These are phyloP conservation scores for Calonectria pauciramosa DNA, from an alignment of 2,329 filamentous ascomycete species.

Conservation along the genomic window DNA sequence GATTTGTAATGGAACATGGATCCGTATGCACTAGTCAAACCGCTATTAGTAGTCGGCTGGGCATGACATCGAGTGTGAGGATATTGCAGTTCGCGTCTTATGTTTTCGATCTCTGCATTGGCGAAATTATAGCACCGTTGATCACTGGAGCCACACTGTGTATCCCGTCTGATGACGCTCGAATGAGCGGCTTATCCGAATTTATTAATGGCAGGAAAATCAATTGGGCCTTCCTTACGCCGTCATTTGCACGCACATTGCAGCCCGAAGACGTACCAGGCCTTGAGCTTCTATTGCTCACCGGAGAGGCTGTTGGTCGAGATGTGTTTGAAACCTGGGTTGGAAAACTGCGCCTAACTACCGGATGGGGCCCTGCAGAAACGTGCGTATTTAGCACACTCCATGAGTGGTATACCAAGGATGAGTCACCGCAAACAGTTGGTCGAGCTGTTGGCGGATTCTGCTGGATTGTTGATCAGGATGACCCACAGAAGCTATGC, in stretches of 20 bases:
- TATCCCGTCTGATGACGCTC: background rate
- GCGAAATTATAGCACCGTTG: background rate
- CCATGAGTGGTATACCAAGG: conserved; percentile 1
- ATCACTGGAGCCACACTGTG: background rate
- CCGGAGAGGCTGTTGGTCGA: background rate
- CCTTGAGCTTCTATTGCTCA: background rate
- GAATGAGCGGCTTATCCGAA: background rate
- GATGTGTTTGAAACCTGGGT: conserved; percentile 6
- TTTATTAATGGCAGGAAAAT: background rate
- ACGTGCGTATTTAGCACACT: conserved; percentile 1
- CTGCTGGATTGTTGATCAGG: conserved; percentile 6
- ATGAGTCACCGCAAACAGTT: background rate
- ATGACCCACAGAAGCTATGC: background rate
- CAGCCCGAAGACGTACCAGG: background rate
- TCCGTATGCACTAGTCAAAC: conserved; percentile 15
- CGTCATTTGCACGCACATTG: background rate
- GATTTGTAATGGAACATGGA: conserved; percentile 31
- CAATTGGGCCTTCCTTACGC: conserved; percentile 10
- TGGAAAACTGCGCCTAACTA: background rate
- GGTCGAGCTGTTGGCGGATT: background rate
- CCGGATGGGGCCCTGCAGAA: background rate
- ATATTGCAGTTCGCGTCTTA: conserved; percentile 9
- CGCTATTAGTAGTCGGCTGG: background rate
- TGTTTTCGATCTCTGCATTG: conserved; percentile 8
- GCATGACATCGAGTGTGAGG: background rate